Base-by-base conservation (phyloP, 306 rosid species). In the Gynostemma pentaphyllum region DNA sequence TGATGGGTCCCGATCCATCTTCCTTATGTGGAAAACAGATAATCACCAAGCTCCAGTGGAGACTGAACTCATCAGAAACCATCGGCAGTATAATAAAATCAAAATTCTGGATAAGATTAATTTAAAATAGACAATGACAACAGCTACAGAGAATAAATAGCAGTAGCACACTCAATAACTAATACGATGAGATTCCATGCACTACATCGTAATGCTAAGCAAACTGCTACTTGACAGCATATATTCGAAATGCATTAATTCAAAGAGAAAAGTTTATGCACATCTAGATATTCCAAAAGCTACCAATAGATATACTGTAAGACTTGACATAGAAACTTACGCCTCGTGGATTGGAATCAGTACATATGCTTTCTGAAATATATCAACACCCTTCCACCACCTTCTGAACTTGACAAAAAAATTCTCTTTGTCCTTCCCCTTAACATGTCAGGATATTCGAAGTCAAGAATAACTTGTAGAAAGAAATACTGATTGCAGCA, bases 311-410 rank as follows among this genome's bases (percentile, higher is more conserved):
- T 4, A 5, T 34, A 34, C 13, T 24, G 26, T n/a, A 24, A 26
- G 34, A 51, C 21, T 30, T 46, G 37, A 47, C 18, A 30, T 19
- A 66, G 23, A 18, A 62, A 69, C 95, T 85, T 80, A 92, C 98
- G 79, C 85, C 78, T 88, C 88, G 16, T 88, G 83, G 40, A 92
- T 82, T 2, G 98, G 96, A 79, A 92, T 82, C 70, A 92, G 86
- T 67, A 92, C 65, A 55, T 88, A 92, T 14, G 95, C 87, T 83
- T 92, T 92, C 79, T 88, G 79, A 75, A 92, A 92, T 73, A 92
- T 77, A 79, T 83, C 81, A 54, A 88, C 86, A 70, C 98, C 96
- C 69, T 84, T 92, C 98, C 98, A 92, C 98, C 98, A 92, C 73
- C 96, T 86, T 79, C 96, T 82, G 71, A 92, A 84, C 88, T 82